These are phyloP conservation scores for Metschnikowia peoriensis DNA, from an alignment of 805 yeast genomes.

Conservation along the genomic window DNA sequence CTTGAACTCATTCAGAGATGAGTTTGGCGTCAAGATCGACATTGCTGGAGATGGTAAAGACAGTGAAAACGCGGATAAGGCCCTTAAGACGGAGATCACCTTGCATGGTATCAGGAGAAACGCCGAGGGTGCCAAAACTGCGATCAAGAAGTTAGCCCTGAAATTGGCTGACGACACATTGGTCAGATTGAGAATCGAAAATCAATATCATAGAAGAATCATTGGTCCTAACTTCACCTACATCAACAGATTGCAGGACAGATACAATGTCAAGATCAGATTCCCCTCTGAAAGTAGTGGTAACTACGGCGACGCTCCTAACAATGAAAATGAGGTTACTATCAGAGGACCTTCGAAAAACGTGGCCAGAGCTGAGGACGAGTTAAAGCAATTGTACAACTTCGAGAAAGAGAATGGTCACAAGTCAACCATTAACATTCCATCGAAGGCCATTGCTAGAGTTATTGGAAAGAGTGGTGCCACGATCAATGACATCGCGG, in stretches of 20 bases:
- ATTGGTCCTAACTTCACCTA: constrained; percentile 83
- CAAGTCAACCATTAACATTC: constrained; percentile 61
- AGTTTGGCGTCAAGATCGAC: constrained; percentile 74
- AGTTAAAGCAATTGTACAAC: constrained; percentile 75
- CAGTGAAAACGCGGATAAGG: constrained; percentile 24
- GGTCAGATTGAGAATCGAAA: constrained; percentile 65
- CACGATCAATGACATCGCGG: constrained; percentile 74
- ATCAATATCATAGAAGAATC: constrained; percentile 72
- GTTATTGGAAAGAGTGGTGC: constrained; percentile 91
- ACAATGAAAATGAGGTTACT: constrained; percentile 58
- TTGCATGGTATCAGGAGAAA: constrained; percentile 74
- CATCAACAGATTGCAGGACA: constrained; percentile 81
- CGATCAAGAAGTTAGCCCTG: constrained; percentile 58
- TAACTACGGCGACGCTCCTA: constrained; percentile 35
- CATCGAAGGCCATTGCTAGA: constrained; percentile 71
- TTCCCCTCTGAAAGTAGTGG: constrained; percentile 54
- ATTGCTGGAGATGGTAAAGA: constrained; percentile 51
- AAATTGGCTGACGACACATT: constrained; percentile 81
- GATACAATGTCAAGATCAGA: constrained; percentile 75
- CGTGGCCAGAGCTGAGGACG: constrained; percentile 79
- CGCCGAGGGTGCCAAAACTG: constrained; percentile 66
- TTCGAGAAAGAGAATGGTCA: constrained; percentile 87
- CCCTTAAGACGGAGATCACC: constrained; percentile 43
- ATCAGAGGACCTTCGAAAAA: constrained; percentile 90
- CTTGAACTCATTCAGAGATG: constrained; percentile 64